phyloP scores from a whole-genome alignment of 2,329 filamentous ascomycete genomes.

The Clarireedia hainanense region DNA sequence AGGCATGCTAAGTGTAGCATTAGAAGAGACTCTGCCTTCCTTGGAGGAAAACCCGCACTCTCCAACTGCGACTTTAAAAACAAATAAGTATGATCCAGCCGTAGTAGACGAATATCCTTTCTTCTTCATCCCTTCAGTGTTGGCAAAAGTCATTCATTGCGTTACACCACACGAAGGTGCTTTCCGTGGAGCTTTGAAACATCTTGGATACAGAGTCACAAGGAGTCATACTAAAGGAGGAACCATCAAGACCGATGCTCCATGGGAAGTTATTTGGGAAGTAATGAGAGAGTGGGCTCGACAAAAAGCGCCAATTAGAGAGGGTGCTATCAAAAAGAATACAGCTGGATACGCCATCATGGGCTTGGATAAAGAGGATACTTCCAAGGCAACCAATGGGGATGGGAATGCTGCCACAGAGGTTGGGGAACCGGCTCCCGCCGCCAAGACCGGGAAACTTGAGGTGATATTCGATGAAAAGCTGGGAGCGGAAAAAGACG shows the following conservation, averaged over 20 bases:
- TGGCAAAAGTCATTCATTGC: constrained; percentile 73
- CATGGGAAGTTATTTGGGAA: constrained; percentile 86
- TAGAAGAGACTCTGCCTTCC: constrained; percentile 55
- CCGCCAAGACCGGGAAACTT: constrained; percentile 26
- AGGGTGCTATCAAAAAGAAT: constrained; percentile 59
- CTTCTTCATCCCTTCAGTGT: constrained; percentile 69
- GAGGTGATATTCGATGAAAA: constrained; percentile 69
- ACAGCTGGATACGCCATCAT: constrained; percentile 67
- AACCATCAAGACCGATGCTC: constrained; percentile 88
- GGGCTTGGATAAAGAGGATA: constrained; percentile 27
- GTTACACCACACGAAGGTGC: constrained; percentile 71
- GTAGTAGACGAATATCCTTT: constrained; percentile 71
- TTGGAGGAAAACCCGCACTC: constrained; percentile 17
- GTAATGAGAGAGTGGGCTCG: constrained; percentile 87
- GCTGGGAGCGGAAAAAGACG: constrained; percentile 62
- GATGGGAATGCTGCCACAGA: constrained; percentile 1
- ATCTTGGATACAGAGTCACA: constrained; percentile 74
- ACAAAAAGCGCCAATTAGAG: constrained; percentile 71
- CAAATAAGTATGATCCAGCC: constrained; percentile 45
- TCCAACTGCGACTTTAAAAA: constrained; percentile 34
- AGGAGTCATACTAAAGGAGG: constrained; percentile 85
- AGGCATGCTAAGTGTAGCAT: constrained; percentile 83
- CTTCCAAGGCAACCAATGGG: constrained; percentile 9
- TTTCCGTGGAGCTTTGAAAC: constrained; percentile 71
- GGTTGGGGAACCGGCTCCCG: constrained; percentile 1